A percentile compares a stretch with the other conserved stretches of the same genome.
Evolutionary conservation across 345 rosid genomes (phyloP).

Genomic region (Eucalyptus regnans): DNA sequence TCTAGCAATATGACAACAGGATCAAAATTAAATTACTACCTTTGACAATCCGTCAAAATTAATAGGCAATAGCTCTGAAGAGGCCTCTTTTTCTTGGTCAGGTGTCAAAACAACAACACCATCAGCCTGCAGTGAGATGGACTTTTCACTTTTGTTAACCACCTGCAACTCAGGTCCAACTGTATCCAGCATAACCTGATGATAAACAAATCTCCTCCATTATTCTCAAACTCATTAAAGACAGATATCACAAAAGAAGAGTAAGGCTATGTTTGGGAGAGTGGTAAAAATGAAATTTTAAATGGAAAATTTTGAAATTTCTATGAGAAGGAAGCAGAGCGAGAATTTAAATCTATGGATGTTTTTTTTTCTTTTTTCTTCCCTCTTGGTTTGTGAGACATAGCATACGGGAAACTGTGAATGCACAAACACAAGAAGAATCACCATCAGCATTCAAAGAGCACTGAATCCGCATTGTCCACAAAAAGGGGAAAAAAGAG

Average conservation of each 20-base stretch:
- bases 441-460: background rate
- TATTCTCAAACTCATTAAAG: background rate
- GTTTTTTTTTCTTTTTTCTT: background rate
- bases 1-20: background rate
- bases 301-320: background rate
- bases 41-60: constrained; percentile 80
- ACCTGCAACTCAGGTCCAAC: constrained; percentile 96
- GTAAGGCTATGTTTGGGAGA: background rate
- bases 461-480: background rate
- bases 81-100: constrained; percentile 63
- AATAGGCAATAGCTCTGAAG: constrained; percentile 80
- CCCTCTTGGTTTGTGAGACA: background rate
- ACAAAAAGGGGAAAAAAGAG: background rate
- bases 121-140: constrained; percentile 71
- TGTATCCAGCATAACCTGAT: constrained; percentile 90
- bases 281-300: background rate
- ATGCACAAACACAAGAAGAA: background rate
- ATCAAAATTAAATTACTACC: constrained; percentile 20
- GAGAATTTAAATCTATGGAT: background rate
- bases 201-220: background rate
- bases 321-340: background rate
- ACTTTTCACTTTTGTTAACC: constrained; percentile 54
- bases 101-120: constrained; percentile 74
- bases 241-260: background rate
- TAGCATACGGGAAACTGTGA: background rate